Percentiles rank a stretch among this genome's conserved stretches.
Conservation (phyloP, 2,329 filamentous ascomycete genomes). For the Colletotrichum simmondsii region DNA sequence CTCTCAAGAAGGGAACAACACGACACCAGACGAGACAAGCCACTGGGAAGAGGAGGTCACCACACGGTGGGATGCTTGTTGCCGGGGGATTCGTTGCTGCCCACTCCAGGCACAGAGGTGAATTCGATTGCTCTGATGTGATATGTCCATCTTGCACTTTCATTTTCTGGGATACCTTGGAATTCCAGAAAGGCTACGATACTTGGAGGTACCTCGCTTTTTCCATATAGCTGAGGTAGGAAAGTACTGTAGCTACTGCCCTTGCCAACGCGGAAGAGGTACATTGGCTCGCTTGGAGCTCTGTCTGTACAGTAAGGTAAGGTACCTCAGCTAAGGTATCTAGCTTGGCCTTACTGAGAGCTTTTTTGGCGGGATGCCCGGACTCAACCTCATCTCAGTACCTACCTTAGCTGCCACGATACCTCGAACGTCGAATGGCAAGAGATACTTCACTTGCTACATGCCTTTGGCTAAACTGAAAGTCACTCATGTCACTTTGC, state of each 20-base stretch:
- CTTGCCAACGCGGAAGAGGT: background rate
- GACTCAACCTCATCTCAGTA: background rate
- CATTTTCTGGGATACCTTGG: background rate
- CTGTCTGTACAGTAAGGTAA: background rate
- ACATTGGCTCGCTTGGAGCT: background rate
- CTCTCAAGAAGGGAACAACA: background rate
- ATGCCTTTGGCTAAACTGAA: background rate
- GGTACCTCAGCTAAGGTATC: background rate
- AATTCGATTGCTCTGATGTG: background rate
- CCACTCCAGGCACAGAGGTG: background rate
- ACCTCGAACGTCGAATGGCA: background rate
- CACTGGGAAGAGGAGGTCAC: conserved; percentile 1
- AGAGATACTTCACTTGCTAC: no score
- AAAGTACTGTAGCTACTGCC: background rate
- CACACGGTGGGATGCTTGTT: conserved; percentile 11
- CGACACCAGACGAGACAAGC: conserved; percentile 1
- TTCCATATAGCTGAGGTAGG: no score
- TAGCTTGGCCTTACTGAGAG: background rate
- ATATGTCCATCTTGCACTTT: background rate
- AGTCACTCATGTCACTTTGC: background rate
- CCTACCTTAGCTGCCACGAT: background rate
- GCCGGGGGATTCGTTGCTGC: background rate
- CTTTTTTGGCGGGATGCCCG: background rate
- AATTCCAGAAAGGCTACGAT: background rate
- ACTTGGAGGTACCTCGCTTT: background rate